Base-by-base conservation (phyloP, 1,284 basidiomycete species). In the Clitocybe nebularis region DNA sequence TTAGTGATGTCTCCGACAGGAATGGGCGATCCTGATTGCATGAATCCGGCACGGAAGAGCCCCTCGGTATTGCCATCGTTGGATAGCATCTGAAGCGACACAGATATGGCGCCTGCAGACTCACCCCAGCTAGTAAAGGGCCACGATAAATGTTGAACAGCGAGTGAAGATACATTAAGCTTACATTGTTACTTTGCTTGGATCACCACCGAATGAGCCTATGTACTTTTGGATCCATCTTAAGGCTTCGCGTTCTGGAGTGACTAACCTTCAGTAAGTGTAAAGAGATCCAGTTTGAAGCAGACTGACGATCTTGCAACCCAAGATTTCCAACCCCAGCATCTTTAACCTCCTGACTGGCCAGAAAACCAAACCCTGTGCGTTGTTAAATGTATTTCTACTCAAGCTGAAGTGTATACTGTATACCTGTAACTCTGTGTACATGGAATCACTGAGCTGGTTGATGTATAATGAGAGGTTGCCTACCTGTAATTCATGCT, bases 201-300 rank as follows among this genome's bases (percentile, higher is more conserved):
- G 73, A 53, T 85, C 75, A 5, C 84, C 84, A 1, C 82, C 81
- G 45, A 87, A 86, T 0, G 62, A 60, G 9, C 59, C 47, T 32
- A 87, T 81, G 52, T 86, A 81, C 52, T 77, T 69, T 48, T 83
- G 75, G 0, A 85, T 62, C 84, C 84, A 88, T 44, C 76, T 57
- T 10, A 89, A 57, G 0, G 80, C 80, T 25, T 68, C 55, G 6
- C 73, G 71, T 54, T 79, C 77, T 79, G 34, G 5, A 41, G 39
- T 11, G 4, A 19, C 9, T 11, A 44, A 9, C 8, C 30, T 24
- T 8, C 13, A 28, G 3, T 5, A 16, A 17, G 6, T 20, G 17
- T 13, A 3, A 3, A 11, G 29, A 7, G 14, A 16, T 32, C 25
- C 29, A 26, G 8, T 7, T 8, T 39, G 9, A 30, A 5, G n/a